Conservation (phyloP, 495 filamentous ascomycete species). For the Penicillium goetzii region DNA sequence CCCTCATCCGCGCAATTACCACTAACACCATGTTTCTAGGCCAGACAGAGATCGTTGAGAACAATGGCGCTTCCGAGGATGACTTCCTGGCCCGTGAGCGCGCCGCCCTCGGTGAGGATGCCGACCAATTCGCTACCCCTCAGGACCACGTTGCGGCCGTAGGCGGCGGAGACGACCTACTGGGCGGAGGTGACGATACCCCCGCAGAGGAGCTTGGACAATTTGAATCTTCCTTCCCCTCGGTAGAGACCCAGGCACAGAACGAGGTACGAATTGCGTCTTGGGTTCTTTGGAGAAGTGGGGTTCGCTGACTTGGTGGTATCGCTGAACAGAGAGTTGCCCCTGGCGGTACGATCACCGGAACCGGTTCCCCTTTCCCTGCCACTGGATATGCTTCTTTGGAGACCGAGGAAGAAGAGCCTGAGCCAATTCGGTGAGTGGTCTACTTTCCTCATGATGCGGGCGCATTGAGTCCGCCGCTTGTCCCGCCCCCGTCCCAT, state of each 20-base stretch:
- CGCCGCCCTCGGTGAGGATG: constrained; percentile 87
- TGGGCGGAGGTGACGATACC: constrained; percentile 58
- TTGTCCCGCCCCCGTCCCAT: not conserved
- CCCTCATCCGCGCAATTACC: constrained; percentile 23
- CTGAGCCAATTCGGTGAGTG: constrained; percentile 76
- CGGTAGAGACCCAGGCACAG: constrained; percentile 63
- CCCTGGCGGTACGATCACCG: constrained; percentile 87
- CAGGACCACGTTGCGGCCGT: constrained; percentile 67
- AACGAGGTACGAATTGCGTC: constrained; percentile 68
- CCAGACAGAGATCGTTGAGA: constrained; percentile 58
- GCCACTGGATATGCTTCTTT: constrained; percentile 54
- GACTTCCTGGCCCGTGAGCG: constrained; percentile 92
- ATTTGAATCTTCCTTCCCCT: constrained; percentile 88
- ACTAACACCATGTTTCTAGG: constrained; percentile 49
- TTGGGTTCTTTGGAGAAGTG: constrained; percentile 1
- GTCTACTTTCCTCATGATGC: not conserved
- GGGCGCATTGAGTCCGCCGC: constrained; percentile 17
- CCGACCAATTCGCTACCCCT: constrained; percentile 81
- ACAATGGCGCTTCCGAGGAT: constrained; percentile 49
- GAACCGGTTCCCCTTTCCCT: constrained; percentile 74
- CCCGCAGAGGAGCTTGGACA: constrained; percentile 62
- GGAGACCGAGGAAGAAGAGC: constrained; percentile 73
- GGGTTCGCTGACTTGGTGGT: constrained; percentile 28
- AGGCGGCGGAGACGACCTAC: constrained; percentile 69
- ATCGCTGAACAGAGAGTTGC: constrained; percentile 63